Evolutionary conservation across 2,329 filamentous ascomycete species (phyloP).

Genomic region (Calonectria crousiana): DNA sequence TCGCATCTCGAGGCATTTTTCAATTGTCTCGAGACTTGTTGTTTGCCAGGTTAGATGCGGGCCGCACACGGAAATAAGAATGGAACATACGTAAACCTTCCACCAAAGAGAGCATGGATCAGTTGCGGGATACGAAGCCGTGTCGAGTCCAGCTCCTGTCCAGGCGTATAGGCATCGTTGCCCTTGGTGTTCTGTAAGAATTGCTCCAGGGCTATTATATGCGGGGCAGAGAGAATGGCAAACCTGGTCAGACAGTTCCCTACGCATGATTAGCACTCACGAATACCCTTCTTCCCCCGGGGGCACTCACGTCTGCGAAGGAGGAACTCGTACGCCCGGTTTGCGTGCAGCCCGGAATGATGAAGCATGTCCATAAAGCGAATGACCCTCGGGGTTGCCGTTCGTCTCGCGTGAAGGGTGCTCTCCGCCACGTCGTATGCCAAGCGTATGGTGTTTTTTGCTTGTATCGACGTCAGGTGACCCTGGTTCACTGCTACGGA

Average conservation of each 20-base stretch:
- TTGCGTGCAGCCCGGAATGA: not conserved
- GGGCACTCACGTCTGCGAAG: not conserved
- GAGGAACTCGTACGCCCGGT: not conserved
- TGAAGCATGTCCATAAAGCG: not conserved
- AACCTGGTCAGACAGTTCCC: not conserved
- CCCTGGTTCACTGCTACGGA: not conserved
- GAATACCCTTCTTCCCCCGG: not conserved
- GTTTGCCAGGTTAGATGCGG: not conserved
- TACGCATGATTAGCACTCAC: not conserved
- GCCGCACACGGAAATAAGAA: not conserved
- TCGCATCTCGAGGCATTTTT: not conserved
- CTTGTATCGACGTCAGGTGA: not conserved
- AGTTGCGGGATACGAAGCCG: constrained; percentile 9
- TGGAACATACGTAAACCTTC: constrained; percentile 2
- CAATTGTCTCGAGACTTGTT: not conserved
- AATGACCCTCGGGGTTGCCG: not conserved
- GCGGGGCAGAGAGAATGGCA: not conserved
- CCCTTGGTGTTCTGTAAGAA: not conserved
- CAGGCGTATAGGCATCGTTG: not conserved
- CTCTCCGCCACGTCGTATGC: not conserved
- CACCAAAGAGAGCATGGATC: constrained; percentile 2
- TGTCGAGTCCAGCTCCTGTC: not conserved
- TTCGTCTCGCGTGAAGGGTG: not conserved
- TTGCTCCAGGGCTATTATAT: not conserved
- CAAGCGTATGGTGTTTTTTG: not conserved